Evolutionary conservation across 805 yeast genomes (phyloP).

Genomic region (Schwanniomyces yamadae): DNA sequence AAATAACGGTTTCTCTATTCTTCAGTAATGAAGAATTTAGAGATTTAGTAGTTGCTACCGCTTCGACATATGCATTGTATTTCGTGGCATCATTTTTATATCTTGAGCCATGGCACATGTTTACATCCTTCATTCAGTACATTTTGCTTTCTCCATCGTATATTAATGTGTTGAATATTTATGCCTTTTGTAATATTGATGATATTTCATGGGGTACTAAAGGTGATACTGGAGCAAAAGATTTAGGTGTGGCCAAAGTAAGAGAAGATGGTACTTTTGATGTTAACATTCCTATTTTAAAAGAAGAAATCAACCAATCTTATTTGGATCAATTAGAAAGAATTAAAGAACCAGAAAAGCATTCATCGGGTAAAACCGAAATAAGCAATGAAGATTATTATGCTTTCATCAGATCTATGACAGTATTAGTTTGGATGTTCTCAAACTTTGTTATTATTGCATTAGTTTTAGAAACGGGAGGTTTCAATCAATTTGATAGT

Average conservation of each 20-base stretch:
- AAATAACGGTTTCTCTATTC: conserved; percentile 46
- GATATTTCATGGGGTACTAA: conserved; percentile 78
- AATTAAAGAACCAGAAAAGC: conserved; percentile 46
- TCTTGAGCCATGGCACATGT: conserved; percentile 67
- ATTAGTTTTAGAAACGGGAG: conserved; percentile 44
- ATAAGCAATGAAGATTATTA: conserved; percentile 44
- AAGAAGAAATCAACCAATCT: conserved; percentile 54
- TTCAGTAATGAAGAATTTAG: conserved; percentile 46
- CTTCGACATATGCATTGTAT: conserved; percentile 61
- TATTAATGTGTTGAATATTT: conserved; percentile 58
- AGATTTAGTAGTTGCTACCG: conserved; percentile 55
- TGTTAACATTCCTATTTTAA: conserved; percentile 49
- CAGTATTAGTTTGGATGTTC: conserved; percentile 46
- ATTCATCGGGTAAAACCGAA: conserved; percentile 22
- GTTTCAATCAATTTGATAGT: conserved; percentile 35
- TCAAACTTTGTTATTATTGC: conserved; percentile 43
- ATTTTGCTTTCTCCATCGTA: conserved; percentile 53
- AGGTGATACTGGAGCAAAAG: conserved; percentile 59
- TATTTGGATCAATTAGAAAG: conserved; percentile 51
- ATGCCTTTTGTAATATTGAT: conserved; percentile 70
- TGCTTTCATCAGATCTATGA: conserved; percentile 46
- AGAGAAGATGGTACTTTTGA: conserved; percentile 56
- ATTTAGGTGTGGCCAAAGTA: conserved; percentile 54
- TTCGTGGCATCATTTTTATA: conserved; percentile 57
- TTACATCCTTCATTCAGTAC: conserved; percentile 54